Percentiles rank a stretch among this genome's conserved stretches.
Evolutionary conservation across 2,329 filamentous ascomycete species (phyloP).

Genomic region (Pseudopyricularia cyperi): DNA sequence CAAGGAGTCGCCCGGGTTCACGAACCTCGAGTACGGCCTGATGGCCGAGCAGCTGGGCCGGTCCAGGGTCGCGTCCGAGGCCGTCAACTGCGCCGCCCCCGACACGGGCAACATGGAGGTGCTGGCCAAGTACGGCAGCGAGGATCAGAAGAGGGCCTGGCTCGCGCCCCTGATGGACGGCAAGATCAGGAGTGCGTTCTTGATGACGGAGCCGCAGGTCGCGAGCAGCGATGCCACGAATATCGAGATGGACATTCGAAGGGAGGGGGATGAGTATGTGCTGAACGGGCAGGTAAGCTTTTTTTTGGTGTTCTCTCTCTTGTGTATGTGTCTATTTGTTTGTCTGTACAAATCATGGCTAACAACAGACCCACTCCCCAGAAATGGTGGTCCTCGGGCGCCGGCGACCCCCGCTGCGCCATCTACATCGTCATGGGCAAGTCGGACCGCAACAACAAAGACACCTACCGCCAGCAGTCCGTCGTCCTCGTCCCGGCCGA

Average conservation of each 20-base stretch:
- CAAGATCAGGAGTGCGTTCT: constrained; percentile 75
- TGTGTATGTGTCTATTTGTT: not conserved
- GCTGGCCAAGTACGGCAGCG: constrained; percentile 78
- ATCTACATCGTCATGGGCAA: constrained; percentile 98
- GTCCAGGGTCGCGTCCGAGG: constrained; percentile 70
- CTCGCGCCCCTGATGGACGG: constrained; percentile 69
- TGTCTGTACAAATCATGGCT: not conserved
- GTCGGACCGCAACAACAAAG: constrained; percentile 60
- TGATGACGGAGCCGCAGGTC: constrained; percentile 87
- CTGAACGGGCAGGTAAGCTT: constrained; percentile 69
- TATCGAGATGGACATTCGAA: constrained; percentile 70
- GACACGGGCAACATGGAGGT: constrained; percentile 97
- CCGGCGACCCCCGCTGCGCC: constrained; percentile 82
- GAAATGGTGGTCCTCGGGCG: constrained; percentile 99
- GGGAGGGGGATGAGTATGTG: constrained; percentile 78
- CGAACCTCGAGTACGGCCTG: constrained; percentile 90
- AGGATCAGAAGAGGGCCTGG: constrained; percentile 75
- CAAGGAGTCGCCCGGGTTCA: constrained; percentile 86
- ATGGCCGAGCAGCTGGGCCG: constrained; percentile 96
- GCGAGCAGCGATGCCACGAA: constrained; percentile 89
- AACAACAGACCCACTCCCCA: constrained; percentile 22
- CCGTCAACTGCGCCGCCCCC: constrained; percentile 79
- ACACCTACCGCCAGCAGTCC: constrained; percentile 82
- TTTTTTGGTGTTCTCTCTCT: not conserved
- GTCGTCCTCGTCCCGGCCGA: constrained; percentile 77